phyloP scores from a whole-genome alignment of 805 yeast species.

The Phaffomyces antillensis region DNA sequence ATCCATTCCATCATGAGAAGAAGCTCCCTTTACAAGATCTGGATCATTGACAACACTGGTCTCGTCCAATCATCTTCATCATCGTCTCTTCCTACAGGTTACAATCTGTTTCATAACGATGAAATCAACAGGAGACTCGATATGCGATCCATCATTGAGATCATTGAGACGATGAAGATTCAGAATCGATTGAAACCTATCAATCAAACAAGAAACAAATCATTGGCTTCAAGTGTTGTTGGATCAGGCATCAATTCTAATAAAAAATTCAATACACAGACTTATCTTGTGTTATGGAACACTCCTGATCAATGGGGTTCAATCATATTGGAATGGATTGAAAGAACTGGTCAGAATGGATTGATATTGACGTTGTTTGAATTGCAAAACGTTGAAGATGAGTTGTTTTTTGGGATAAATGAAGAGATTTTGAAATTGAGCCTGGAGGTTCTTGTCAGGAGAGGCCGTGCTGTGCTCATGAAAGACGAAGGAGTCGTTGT shows the following conservation, averaged over 20 bases:
- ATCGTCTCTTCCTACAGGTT: not conserved
- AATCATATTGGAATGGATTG: constrained; percentile 60
- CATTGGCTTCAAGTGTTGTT: not conserved
- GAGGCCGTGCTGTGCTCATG: constrained; percentile 67
- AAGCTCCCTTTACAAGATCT: constrained; percentile 48
- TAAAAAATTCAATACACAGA: constrained; percentile 30
- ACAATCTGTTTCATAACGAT: constrained; percentile 41
- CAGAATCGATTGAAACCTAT: constrained; percentile 35
- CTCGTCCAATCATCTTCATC: constrained; percentile 4
- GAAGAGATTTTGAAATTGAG: constrained; percentile 45
- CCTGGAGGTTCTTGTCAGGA: constrained; percentile 50
- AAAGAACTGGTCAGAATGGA: constrained; percentile 69
- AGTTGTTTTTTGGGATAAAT: constrained; percentile 61
- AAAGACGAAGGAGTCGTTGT: constrained; percentile 57
- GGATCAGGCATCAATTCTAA: constrained; percentile 13
- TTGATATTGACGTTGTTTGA: constrained; percentile 79
- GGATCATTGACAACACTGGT: constrained; percentile 42
- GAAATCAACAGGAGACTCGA: constrained; percentile 46
- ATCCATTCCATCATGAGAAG: constrained; percentile 50
- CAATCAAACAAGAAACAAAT: not conserved
- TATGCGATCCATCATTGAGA: constrained; percentile 45
- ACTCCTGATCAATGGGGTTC: constrained; percentile 63
- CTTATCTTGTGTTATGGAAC: constrained; percentile 52
- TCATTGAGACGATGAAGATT: constrained; percentile 50
- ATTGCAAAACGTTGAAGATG: constrained; percentile 57